A percentile compares a stretch with the other conserved stretches of the same genome.
These are phyloP conservation scores for Decorospora gaudefroyi DNA, from an alignment of 2,329 filamentous ascomycete species.

Conservation along the genomic window DNA sequence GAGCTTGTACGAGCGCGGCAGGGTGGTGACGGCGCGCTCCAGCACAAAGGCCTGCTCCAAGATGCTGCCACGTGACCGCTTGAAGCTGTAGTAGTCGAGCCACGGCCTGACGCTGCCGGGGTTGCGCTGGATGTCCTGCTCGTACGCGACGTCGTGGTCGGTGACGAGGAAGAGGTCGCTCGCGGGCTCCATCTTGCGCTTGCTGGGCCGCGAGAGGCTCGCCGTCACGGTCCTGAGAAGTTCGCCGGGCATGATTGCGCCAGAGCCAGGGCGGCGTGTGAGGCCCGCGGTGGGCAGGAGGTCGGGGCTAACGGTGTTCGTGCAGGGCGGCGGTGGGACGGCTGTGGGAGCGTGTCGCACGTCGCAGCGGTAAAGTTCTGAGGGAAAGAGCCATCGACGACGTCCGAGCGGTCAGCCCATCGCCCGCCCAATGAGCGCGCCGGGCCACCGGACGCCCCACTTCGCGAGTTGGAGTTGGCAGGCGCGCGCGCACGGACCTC, in stretches of 20 bases:
- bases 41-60: slow-evolving; percentile 86
- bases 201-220: slow-evolving; percentile 42
- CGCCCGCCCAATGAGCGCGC: slow-evolving; percentile 15
- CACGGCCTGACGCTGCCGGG: slow-evolving; percentile 87
- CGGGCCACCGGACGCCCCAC: slow-evolving; percentile 7
- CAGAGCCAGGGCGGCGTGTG: slow-evolving; percentile 31
- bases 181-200: slow-evolving; percentile 44
- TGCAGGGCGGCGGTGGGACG: slow-evolving; percentile 28
- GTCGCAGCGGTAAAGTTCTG: slow-evolving; percentile 27
- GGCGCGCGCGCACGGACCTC: slow-evolving; percentile 23
- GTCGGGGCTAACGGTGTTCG: too few species aligned
- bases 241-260: slow-evolving; percentile 52
- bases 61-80: slow-evolving; percentile 79
- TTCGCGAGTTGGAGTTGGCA: slow-evolving; percentile 22
- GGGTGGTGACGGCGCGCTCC: slow-evolving; percentile 85
- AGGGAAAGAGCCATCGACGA: slow-evolving; percentile 16
- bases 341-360: slow-evolving; percentile 32
- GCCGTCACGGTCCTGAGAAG: slow-evolving; percentile 47
- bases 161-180: slow-evolving; percentile 59
- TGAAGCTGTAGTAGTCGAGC: slow-evolving; percentile 92
- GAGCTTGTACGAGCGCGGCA: slow-evolving; percentile 95
- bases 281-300: slow-evolving; percentile 41
- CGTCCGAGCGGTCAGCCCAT: slow-evolving; percentile 19
- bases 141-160: slow-evolving; percentile 91
- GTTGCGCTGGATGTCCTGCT: slow-evolving; percentile 90